Evolutionary conservation across 305 asterid genomes (phyloP).

Genomic region (Plantago coronopus): DNA sequence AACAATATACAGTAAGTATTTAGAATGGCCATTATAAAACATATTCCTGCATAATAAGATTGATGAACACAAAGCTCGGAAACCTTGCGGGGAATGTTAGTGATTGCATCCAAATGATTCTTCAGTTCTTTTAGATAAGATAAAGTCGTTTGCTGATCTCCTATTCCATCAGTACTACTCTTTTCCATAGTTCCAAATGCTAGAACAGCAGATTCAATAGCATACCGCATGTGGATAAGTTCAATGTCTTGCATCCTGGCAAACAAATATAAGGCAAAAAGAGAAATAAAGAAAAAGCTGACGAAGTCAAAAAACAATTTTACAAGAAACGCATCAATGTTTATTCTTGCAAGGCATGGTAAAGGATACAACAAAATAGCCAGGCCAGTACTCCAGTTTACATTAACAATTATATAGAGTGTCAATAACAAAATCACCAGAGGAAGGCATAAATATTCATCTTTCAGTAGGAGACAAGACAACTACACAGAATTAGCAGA

Average conservation of each 20-base stretch:
- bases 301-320: no score
- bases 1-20: not conserved
- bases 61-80: slow-evolving; percentile 23
- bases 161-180: slow-evolving; percentile 50
- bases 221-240: slow-evolving; percentile 96
- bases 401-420: no score
- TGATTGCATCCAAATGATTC: slow-evolving; percentile 83
- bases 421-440: no score
- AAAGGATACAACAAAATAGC: no score
- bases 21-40: slow-evolving; percentile 12
- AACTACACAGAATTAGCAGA: no score
- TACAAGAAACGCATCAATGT: no score
- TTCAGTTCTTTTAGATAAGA: slow-evolving; percentile 69
- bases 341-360: no score
- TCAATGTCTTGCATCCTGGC: slow-evolving; percentile 95
- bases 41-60: slow-evolving; percentile 24
- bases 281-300: slow-evolving; percentile 3
- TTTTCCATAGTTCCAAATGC: slow-evolving; percentile 83
- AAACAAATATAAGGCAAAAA: slow-evolving; percentile 1
- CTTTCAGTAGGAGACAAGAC: no score
- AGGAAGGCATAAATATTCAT: no score
- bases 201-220: slow-evolving; percentile 86
- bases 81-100: slow-evolving; percentile 85
- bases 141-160: slow-evolving; percentile 42
- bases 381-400: no score